phyloP scores from a whole-genome alignment of 306 rosid species.

The Acacia confusa region DNA sequence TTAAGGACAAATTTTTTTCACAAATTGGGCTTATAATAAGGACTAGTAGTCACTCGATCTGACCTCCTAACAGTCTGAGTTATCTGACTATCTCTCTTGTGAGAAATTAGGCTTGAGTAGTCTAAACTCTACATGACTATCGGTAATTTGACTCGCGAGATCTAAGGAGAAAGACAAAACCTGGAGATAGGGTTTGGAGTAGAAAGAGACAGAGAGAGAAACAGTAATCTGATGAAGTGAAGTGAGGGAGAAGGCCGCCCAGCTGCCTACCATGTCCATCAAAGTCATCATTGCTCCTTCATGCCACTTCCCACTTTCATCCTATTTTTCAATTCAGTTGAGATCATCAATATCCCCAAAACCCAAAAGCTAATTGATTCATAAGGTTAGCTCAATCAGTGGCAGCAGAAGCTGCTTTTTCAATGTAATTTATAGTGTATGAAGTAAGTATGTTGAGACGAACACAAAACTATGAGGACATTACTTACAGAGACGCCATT shows the following conservation, averaged over 20 bases:
- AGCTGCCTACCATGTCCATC: slow-evolving; percentile 35
- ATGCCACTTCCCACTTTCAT: slow-evolving; percentile 52
- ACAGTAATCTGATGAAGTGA: slow-evolving; percentile 9
- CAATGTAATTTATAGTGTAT: no score
- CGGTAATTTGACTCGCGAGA: background rate
- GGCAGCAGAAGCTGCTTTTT: no score
- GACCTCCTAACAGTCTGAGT: no score
- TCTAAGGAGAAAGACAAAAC: background rate
- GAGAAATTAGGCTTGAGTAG: no score
- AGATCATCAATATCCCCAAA: background rate
- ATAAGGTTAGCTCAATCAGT: background rate
- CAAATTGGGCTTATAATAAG: no score
- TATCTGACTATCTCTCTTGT: no score
- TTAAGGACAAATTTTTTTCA: no score
- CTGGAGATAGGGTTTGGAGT: slow-evolving; percentile 37
- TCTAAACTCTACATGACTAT: no score
- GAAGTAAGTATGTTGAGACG: no score
- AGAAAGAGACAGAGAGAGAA: slow-evolving; percentile 39
- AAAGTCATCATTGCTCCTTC: slow-evolving; percentile 48
- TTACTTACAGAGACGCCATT: background rate
- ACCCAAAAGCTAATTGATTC: background rate
- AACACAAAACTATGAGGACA: no score
- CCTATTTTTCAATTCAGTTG: slow-evolving; percentile 12
- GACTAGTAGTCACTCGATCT: no score
- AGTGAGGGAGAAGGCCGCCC: background rate